These are phyloP conservation scores for Citrus hindsii DNA, from an alignment of 345 rosid genomes.

Conservation along the genomic window DNA sequence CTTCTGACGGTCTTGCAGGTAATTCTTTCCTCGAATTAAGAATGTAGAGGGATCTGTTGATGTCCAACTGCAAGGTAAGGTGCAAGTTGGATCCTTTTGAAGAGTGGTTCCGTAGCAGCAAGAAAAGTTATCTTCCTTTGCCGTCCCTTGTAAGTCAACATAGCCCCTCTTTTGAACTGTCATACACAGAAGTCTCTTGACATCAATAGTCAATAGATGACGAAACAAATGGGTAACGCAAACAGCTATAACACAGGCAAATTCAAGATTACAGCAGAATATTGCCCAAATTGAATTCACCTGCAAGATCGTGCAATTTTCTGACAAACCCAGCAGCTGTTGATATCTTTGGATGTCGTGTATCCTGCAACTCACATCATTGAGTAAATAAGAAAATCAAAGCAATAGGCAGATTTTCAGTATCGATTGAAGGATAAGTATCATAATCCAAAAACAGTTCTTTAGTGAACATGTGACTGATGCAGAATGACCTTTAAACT, in stretches of 20 bases:
- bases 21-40: constrained; percentile 80
- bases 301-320: constrained; percentile 89
- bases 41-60: constrained; percentile 76
- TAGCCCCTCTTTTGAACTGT: constrained; percentile 93
- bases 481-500: not conserved
- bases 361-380: constrained; percentile 46
- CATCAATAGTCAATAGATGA: constrained; percentile 12
- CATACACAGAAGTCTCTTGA: constrained; percentile 11
- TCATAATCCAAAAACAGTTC: not conserved
- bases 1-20: constrained; percentile 79
- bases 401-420: not conserved
- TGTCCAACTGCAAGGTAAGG: constrained; percentile 73
- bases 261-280: not conserved
- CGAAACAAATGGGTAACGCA: not conserved
- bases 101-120: constrained; percentile 85
- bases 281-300: constrained; percentile 34
- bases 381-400: constrained; percentile 13
- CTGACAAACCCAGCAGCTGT: constrained; percentile 79
- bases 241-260: not conserved
- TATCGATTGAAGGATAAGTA: not conserved
- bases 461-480: not conserved
- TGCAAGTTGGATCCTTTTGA: constrained; percentile 62
- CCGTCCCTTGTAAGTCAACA: constrained; percentile 72
- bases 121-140: constrained; percentile 47
- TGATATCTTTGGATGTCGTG: constrained; percentile 58